Conservation (phyloP, 192 early-diverging fungal species). For the Umbelopsis vinacea region DNA sequence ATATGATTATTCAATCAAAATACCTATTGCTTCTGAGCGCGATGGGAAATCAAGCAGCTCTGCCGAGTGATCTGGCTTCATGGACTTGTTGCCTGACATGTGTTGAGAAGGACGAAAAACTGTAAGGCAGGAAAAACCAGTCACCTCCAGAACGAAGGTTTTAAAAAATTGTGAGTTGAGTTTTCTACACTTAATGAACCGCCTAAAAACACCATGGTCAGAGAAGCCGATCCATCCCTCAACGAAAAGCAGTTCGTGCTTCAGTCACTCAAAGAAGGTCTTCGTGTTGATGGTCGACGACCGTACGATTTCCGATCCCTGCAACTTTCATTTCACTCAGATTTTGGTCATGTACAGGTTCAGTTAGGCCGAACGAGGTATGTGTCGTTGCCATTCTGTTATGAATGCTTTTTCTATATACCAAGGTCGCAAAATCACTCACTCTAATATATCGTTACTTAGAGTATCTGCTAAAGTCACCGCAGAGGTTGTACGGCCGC, state of each 20-base stretch:
- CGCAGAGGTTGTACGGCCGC: slow-evolving; percentile 71
- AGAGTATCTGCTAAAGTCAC: slow-evolving; percentile 73
- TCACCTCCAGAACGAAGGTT: not conserved
- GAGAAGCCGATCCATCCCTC: slow-evolving; percentile 39
- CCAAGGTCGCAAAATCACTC: not conserved
- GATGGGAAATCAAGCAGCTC: slow-evolving; percentile 26
- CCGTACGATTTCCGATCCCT: slow-evolving; percentile 75
- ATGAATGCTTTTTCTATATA: not conserved
- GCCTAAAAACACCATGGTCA: slow-evolving; percentile 37
- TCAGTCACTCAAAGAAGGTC: slow-evolving; percentile 66
- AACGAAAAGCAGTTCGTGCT: slow-evolving; percentile 82
- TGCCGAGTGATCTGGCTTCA: slow-evolving; percentile 6
- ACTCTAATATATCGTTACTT: not conserved
- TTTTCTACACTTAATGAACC: not conserved
- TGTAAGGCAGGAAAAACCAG: not conserved
- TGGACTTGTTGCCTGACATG: slow-evolving; percentile 7
- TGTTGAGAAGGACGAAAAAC: not conserved
- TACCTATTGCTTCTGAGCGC: slow-evolving; percentile 25
- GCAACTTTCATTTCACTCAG: slow-evolving; percentile 67
- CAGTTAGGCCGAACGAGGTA: slow-evolving; percentile 83
- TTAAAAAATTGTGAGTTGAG: slow-evolving; percentile 13
- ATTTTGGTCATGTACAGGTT: slow-evolving; percentile 76
- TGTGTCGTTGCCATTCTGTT: not conserved
- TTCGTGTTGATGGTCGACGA: slow-evolving; percentile 80
- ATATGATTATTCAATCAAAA: not conserved